These are phyloP conservation scores for Euptelea pleiosperma DNA, from an alignment of 164 flowering plant species.

Conservation along the genomic window DNA sequence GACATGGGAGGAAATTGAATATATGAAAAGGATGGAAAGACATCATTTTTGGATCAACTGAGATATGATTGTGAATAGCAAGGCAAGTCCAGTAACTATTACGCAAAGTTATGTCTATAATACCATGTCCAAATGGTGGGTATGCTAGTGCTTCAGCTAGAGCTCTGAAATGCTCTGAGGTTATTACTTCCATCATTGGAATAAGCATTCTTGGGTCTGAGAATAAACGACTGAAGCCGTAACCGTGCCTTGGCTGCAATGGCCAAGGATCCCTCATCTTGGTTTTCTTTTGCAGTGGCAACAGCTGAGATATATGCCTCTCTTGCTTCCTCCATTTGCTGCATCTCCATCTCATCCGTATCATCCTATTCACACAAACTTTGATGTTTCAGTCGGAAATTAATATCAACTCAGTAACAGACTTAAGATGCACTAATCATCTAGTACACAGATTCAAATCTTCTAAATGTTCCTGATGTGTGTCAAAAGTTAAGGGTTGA, in stretches of 20 bases:
- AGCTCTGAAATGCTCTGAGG: background rate
- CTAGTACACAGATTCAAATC: too few relatives aligned
- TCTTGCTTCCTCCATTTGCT: constrained; percentile 74
- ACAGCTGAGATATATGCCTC: constrained; percentile 64
- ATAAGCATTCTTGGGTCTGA: constrained; percentile 17
- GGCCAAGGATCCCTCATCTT: constrained; percentile 71
- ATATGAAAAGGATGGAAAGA: too few relatives aligned
- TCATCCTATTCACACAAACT: constrained; percentile 45
- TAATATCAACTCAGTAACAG: background rate
- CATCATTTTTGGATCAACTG: too few relatives aligned
- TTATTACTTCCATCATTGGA: background rate
- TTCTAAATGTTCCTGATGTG: too few relatives aligned
- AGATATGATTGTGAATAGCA: background rate
- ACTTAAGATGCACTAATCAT: background rate
- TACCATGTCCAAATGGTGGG: background rate
- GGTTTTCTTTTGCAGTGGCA: constrained; percentile 62
- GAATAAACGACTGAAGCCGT: constrained; percentile 58
- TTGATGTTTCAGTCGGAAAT: background rate
- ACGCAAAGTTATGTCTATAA: background rate
- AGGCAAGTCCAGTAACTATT: background rate
- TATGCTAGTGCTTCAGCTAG: background rate
- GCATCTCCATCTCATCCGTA: constrained; percentile 45
- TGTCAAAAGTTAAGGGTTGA: background rate
- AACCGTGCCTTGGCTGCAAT: constrained; percentile 62
- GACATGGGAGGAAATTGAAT: too few relatives aligned